phyloP scores from a whole-genome alignment of 306 rosid species.

The Hylodesmum podocarpum region DNA sequence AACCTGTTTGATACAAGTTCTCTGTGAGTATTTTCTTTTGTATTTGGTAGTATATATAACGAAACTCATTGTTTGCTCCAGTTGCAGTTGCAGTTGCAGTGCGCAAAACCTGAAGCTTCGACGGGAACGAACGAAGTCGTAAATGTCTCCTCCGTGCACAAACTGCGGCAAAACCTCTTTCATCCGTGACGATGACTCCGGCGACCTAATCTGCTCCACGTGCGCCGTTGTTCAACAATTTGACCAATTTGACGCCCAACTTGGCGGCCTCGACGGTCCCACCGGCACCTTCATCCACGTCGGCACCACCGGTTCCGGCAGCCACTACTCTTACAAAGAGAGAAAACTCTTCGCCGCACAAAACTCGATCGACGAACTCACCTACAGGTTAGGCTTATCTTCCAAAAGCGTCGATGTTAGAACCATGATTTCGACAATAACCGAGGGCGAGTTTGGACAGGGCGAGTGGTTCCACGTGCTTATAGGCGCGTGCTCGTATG shows the following conservation, averaged over 20 bases:
- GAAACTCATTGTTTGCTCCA: too few species aligned
- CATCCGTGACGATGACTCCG: not conserved
- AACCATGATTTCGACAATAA: not conserved
- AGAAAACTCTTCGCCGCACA: not conserved
- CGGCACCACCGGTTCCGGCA: not conserved
- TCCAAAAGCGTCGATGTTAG: not conserved
- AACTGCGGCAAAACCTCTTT: not conserved
- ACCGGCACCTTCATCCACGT: not conserved
- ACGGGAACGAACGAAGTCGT: not conserved
- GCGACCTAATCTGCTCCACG: not conserved
- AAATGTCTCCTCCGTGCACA: not conserved
- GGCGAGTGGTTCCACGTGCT: not conserved
- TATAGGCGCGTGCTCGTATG: not conserved
- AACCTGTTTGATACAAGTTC: too few species aligned
- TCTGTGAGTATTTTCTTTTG: too few species aligned
- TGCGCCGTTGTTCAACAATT: not conserved
- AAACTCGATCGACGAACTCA: not conserved
- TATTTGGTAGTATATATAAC: too few species aligned
- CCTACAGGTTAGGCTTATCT: not conserved
- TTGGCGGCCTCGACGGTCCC: not conserved
- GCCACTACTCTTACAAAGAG: not conserved
- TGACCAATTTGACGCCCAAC: conserved; percentile 6
- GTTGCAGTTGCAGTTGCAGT: too few species aligned
- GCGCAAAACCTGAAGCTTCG: too few species aligned
- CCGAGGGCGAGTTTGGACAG: conserved; percentile 4